A percentile compares a stretch with the other conserved stretches of the same genome.
phyloP scores from a whole-genome alignment of 2,329 filamentous ascomycete genomes.

The Eurotiales sp. region DNA sequence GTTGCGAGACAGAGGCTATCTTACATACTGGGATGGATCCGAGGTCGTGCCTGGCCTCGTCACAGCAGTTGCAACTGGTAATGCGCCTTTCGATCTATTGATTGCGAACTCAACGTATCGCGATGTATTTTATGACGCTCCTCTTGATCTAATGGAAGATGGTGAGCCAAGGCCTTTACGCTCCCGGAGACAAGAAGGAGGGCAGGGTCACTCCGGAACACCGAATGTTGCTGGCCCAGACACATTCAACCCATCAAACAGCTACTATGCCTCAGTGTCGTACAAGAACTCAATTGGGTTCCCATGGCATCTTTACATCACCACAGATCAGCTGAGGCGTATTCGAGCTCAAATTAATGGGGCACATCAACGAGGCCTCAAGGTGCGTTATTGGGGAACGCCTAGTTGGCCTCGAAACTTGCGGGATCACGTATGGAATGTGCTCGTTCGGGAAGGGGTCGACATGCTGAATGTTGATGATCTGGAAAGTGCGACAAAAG shows the following conservation, averaged over 20 bases:
- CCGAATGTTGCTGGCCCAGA: conserved; percentile 33
- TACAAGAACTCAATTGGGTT: conserved; percentile 49
- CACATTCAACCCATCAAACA: conserved; percentile 49
- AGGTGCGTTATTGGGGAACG: conserved; percentile 55
- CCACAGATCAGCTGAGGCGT: conserved; percentile 40
- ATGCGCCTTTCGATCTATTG: conserved; percentile 45
- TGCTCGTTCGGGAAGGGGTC: conserved; percentile 52
- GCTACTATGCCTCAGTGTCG: conserved; percentile 55
- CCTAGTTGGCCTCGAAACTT: conserved; percentile 53
- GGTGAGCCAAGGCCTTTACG: conserved; percentile 4
- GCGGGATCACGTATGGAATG: conserved; percentile 53
- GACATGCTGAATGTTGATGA: conserved; percentile 59
- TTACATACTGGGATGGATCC: conserved; percentile 43
- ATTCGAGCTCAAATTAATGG: conserved; percentile 51
- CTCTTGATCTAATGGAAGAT: conserved; percentile 40
- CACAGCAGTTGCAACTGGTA: conserved; percentile 47
- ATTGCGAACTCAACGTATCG: conserved; percentile 46
- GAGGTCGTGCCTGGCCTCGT: conserved; percentile 35
- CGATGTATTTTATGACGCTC: conserved; percentile 56
- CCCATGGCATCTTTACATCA: conserved; percentile 49
- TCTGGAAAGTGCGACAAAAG: conserved; percentile 44
- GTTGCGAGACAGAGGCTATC: conserved; percentile 41
- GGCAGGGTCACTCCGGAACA: conserved; percentile 47
- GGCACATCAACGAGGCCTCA: conserved; percentile 51
- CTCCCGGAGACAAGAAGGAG: conserved; percentile 22